These are phyloP conservation scores for Viola pubescens DNA, from an alignment of 441 rosid species.

Conservation along the genomic window DNA sequence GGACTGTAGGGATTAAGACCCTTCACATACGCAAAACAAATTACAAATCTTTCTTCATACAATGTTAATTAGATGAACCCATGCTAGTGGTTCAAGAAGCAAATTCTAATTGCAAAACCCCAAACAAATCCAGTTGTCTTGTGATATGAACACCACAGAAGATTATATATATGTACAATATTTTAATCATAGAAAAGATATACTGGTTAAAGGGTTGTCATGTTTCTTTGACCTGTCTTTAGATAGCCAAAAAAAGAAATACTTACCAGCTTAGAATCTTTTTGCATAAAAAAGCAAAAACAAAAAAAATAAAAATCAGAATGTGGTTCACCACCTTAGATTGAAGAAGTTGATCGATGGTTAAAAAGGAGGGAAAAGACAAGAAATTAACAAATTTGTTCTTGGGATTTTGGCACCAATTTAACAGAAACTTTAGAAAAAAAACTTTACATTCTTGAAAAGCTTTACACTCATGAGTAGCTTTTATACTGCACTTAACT, in stretches of 20 bases:
- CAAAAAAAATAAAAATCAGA: conserved; percentile 1
- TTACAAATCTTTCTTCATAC: background rate
- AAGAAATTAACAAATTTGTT: conserved; percentile 15
- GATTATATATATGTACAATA: too few species aligned
- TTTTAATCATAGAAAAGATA: too few species aligned
- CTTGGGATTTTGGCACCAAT: conserved; percentile 17
- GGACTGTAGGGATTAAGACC: conserved; percentile 12
- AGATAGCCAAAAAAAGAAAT: conserved; percentile 31
- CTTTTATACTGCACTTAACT: conserved; percentile 12
- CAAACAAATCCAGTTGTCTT: background rate
- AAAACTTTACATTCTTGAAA: conserved; percentile 8
- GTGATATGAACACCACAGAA: conserved; percentile 1
- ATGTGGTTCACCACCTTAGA: conserved; percentile 36
- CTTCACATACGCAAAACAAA: conserved; percentile 30
- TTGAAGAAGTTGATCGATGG: conserved; percentile 20
- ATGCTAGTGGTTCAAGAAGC: conserved; percentile 8
- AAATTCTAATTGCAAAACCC: conserved; percentile 7
- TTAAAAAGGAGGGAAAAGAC: conserved; percentile 24
- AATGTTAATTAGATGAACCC: conserved; percentile 18
- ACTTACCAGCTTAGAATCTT: conserved; percentile 67
- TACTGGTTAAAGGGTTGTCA: conserved; percentile 30
- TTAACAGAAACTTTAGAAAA: background rate
- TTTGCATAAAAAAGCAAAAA: conserved; percentile 14
- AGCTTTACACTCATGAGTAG: background rate
- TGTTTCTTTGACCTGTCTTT: conserved; percentile 42